Percentiles rank a stretch among this genome's conserved stretches.
These are phyloP conservation scores for Colletotrichum sp. DNA, from an alignment of 2,329 filamentous ascomycete species.

Conservation along the genomic window DNA sequence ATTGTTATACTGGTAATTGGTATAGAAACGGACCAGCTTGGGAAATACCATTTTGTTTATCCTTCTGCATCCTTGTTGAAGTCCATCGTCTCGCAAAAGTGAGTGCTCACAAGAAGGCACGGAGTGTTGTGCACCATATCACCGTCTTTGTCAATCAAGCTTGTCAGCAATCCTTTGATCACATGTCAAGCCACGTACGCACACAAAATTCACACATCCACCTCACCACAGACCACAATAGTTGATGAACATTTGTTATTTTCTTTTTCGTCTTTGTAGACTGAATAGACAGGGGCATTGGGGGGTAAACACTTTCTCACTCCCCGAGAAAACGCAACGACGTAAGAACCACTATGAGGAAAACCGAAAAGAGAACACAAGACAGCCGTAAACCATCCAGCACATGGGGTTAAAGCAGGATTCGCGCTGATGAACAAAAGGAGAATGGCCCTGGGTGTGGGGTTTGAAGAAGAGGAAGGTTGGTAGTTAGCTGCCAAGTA, in stretches of 20 bases:
- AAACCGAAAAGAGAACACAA: constrained; percentile 22
- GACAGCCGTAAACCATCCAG: constrained; percentile 24
- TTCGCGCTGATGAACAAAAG: constrained; percentile 8
- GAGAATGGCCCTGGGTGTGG: constrained; percentile 10
- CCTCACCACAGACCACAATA: neutral
- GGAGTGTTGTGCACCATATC: neutral
- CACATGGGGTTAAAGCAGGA: constrained; percentile 19
- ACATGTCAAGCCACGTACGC: neutral
- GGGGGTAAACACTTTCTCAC: constrained; percentile 17
- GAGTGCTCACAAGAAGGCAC: neutral
- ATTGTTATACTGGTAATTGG: neutral
- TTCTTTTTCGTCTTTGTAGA: constrained; percentile 22
- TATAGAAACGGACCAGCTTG: neutral
- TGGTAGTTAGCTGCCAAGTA: constrained; percentile 16
- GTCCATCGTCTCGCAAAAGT: neutral
- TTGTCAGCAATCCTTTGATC: neutral
- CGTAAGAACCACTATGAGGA: constrained; percentile 20
- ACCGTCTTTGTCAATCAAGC: neutral
- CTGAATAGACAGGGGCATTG: constrained; percentile 23
- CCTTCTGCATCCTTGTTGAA: neutral
- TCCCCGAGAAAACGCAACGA: constrained; percentile 18
- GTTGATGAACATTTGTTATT: constrained; percentile 24
- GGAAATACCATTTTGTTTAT: constrained; percentile 3
- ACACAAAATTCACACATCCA: neutral
- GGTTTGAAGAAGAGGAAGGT: constrained; percentile 8